Percentiles rank a stretch among this genome's conserved stretches.
Evolutionary conservation across 441 rosid species (phyloP).

Genomic region (Sinapis alba): DNA sequence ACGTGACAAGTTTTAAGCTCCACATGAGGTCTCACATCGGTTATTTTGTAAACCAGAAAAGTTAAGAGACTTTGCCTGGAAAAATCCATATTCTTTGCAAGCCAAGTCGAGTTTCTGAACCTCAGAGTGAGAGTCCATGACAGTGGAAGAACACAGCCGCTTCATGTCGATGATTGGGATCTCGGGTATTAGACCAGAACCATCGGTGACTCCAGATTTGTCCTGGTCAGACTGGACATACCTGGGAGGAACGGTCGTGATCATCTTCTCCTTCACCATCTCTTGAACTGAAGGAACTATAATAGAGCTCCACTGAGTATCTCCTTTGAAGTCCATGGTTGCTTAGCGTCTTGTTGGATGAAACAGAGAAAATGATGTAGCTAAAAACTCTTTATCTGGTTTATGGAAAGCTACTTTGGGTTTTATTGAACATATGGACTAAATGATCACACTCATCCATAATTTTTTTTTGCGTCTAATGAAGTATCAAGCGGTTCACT

Average conservation of each 20-base stretch:
- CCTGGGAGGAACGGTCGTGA: slow-evolving; percentile 27
- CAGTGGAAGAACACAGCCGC: slow-evolving; percentile 5
- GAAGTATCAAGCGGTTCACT: slow-evolving; percentile 13
- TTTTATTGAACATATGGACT: neutral
- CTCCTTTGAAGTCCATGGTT: slow-evolving; percentile 19
- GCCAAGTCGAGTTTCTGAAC: slow-evolving; percentile 47
- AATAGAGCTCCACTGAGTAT: slow-evolving; percentile 19
- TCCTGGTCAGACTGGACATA: slow-evolving; percentile 17
- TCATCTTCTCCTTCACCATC: slow-evolving; percentile 4
- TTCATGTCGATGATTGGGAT: slow-evolving; percentile 27
- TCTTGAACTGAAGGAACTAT: slow-evolving; percentile 29
- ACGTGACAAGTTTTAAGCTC: neutral
- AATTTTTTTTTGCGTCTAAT: no score
- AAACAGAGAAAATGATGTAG: neutral
- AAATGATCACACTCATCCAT: neutral
- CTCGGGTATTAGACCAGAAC: neutral
- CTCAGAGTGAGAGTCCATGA: slow-evolving; percentile 23
- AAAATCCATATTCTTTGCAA: slow-evolving; percentile 59
- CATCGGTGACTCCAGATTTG: neutral
- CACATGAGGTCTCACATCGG: neutral
- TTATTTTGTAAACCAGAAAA: neutral
- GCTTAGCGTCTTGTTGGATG: neutral
- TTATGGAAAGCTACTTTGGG: neutral
- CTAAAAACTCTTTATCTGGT: neutral
- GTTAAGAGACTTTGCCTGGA: slow-evolving; percentile 44